A percentile compares a stretch with the other conserved stretches of the same genome.
Evolutionary conservation across 805 yeast species (phyloP).

Genomic region (Candida oleophila): DNA sequence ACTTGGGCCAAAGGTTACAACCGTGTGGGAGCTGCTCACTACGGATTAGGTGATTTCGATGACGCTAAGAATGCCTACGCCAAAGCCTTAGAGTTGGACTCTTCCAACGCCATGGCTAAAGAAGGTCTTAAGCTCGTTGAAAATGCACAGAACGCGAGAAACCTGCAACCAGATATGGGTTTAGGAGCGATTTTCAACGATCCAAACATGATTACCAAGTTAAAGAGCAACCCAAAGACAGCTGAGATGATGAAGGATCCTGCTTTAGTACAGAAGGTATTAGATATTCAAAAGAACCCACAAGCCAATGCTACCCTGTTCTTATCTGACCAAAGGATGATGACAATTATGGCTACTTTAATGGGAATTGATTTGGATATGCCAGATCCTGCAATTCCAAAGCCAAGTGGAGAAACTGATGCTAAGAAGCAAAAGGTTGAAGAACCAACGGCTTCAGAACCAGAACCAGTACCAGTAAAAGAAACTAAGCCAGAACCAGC

Average conservation of each 20-base stretch:
- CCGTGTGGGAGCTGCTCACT: constrained; percentile 90
- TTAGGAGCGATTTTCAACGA: constrained; percentile 76
- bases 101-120: constrained; percentile 80
- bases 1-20: constrained; percentile 95
- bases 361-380: constrained; percentile 76
- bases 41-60: constrained; percentile 79
- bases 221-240: constrained; percentile 83
- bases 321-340: constrained; percentile 78
- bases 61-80: constrained; percentile 71
- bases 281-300: constrained; percentile 66
- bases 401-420: constrained; percentile 5
- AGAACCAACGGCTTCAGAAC: constrained; percentile 5
- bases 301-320: constrained; percentile 67
- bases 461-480: constrained; percentile 9
- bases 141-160: constrained; percentile 53
- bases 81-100: constrained; percentile 79
- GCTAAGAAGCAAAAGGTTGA: not conserved
- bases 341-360: constrained; percentile 83
- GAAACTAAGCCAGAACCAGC: constrained; percentile 22
- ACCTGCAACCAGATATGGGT: constrained; percentile 68
- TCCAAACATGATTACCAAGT: constrained; percentile 73
- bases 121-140: constrained; percentile 75
- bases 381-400: constrained; percentile 22
- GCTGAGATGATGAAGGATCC: constrained; percentile 88
- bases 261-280: constrained; percentile 66